A percentile compares a stretch with the other conserved stretches of the same genome.
phyloP scores from a whole-genome alignment of 345 rosid genomes.

The Physaria fendleri region DNA sequence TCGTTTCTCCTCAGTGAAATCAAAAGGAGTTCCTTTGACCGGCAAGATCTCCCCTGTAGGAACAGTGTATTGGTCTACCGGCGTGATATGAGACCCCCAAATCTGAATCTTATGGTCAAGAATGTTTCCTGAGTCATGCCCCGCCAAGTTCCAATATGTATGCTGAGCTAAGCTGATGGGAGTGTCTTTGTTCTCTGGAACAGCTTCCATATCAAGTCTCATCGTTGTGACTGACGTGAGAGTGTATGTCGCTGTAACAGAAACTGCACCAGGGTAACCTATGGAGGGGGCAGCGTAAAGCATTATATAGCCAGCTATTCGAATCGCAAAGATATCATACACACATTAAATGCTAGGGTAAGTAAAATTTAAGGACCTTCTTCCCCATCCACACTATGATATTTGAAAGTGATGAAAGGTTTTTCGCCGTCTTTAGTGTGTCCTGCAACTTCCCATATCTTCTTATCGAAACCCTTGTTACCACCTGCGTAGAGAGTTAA shows the following conservation, averaged over 20 bases:
- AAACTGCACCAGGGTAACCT: constrained; percentile 88
- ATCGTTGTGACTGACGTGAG: constrained; percentile 61
- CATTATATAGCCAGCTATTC: neutral
- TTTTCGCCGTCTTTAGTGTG: constrained; percentile 48
- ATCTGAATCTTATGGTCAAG: constrained; percentile 71
- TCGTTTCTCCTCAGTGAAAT: constrained; percentile 68
- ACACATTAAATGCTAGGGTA: neutral
- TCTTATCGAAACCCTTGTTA: constrained; percentile 74
- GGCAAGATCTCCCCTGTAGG: constrained; percentile 81
- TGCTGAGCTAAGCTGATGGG: constrained; percentile 89
- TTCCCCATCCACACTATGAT: constrained; percentile 69
- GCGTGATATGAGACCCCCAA: constrained; percentile 74
- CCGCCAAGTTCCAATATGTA: constrained; percentile 92
- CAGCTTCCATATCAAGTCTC: constrained; percentile 93
- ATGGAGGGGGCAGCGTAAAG: neutral
- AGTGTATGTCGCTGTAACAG: constrained; percentile 66
- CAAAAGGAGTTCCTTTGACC: constrained; percentile 75
- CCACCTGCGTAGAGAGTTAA: constrained; percentile 59
- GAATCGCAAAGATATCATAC: neutral
- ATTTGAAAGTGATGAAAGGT: constrained; percentile 69
- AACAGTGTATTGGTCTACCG: constrained; percentile 68
- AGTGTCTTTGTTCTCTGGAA: constrained; percentile 65
- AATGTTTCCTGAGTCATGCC: constrained; percentile 69
- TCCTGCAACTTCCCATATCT: constrained; percentile 67
- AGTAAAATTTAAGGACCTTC: constrained; percentile 46